These are phyloP conservation scores for Mollisiaceae sp. DNA, from an alignment of 2,329 filamentous ascomycete species.

Conservation along the genomic window DNA sequence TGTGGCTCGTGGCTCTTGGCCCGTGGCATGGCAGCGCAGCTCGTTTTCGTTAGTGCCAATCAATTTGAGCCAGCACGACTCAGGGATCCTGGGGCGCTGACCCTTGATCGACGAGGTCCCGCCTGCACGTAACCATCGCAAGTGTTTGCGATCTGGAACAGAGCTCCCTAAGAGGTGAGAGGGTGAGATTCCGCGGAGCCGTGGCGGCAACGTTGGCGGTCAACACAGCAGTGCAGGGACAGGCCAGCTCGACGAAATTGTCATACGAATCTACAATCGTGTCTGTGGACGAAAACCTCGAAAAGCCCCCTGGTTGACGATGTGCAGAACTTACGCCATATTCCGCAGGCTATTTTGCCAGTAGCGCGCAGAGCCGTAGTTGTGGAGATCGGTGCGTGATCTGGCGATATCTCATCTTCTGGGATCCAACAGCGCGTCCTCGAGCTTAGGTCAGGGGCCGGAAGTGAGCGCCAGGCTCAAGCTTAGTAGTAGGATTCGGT, in stretches of 20 bases:
- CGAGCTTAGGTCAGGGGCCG: neutral
- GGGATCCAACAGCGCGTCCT: neutral
- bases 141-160: constrained; percentile 12
- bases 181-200: neutral
- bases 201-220: neutral
- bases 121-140: constrained; percentile 5
- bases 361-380: neutral
- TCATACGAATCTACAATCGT: too few relatives aligned
- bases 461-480: neutral
- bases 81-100: constrained; percentile 10
- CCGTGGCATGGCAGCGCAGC: neutral
- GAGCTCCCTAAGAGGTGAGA: neutral
- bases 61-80: constrained; percentile 4
- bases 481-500: neutral
- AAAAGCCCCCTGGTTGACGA: neutral
- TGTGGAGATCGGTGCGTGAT: neutral
- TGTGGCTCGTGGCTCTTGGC: constrained; percentile 14
- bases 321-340: constrained; percentile 4
- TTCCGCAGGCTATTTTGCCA: neutral
- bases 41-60: constrained; percentile 13
- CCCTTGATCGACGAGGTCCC: neutral
- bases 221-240: neutral
- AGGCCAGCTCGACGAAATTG: neutral
- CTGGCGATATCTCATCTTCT: neutral
- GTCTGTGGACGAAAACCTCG: too few relatives aligned